Base-by-base conservation (phyloP, 2,329 filamentous ascomycete species). In the Macrophomina pseudophaseolina region DNA sequence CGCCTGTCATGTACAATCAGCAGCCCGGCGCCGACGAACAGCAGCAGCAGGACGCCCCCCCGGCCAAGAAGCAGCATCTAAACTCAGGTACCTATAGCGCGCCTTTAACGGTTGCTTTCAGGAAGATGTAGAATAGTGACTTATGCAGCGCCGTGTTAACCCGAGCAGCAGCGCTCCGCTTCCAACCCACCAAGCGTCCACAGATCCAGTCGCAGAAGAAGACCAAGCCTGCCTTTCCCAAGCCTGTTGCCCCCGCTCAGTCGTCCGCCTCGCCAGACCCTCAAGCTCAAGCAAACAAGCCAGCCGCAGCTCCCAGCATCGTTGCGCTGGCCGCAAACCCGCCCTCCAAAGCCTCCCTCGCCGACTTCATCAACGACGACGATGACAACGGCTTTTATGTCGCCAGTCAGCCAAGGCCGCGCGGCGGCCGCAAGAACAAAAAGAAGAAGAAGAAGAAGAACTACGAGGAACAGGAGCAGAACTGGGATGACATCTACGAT, bases 401-500 rank as follows among this genome's bases (percentile, higher is more conserved):
- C 52, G 82, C 79, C 23, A 86, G 91, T 73, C 91, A 91, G 79
- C 66, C 88, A 91, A 54, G 64, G 6, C 46, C 56, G 74, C 88
- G 92, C 59, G 92, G 92, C 66, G 91, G 92, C 14, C 89, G 92
- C 68, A 83, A 82, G 73, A 79, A 80, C 49, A 88, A 92, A 68
- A 69, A 73, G 67, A 91, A 89, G 80, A 93, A 91, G 80, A 93
- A 91, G 79, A 89, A 91, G 79, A 91, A 91, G 83, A 90, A 89
- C 77, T 86, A 87, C 72, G 85, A 88, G 68, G 84, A 86, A 70
- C 82, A 87, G 5, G 78, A 80, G 5, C 80, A 85, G n/a, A 90
- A 97, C 74, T 97, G 93, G 93, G 91, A 97, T 76, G 93, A 96
- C 75, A 87, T 95, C 30, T 97, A 97, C 76, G 94, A 97, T 73